phyloP scores from a whole-genome alignment of 2,329 filamentous ascomycete genomes.

The Calonectria honghensis region DNA sequence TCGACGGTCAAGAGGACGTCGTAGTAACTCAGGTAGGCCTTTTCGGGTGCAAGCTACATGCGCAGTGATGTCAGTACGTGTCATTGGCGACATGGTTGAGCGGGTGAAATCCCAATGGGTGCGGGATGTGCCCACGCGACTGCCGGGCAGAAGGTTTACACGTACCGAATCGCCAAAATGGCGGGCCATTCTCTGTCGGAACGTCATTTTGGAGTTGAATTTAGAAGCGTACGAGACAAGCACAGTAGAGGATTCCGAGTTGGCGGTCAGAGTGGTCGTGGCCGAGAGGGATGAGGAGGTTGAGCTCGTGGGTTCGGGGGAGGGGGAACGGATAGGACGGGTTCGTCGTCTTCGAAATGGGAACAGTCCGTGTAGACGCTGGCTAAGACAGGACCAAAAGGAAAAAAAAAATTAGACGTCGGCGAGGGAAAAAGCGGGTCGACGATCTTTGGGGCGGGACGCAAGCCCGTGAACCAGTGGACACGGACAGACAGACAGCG shows the following conservation, averaged over 20 bases:
- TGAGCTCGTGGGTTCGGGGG: constrained; percentile 47
- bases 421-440: constrained; percentile 36
- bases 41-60: constrained; percentile 68
- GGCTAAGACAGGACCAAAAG: constrained; percentile 38
- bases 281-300: constrained; percentile 28
- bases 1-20: constrained; percentile 81
- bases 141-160: constrained; percentile 44
- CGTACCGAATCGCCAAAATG: constrained; percentile 69
- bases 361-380: constrained; percentile 51
- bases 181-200: constrained; percentile 66
- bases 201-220: constrained; percentile 59
- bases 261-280: constrained; percentile 43
- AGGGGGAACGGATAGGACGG: constrained; percentile 51
- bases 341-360: constrained; percentile 50
- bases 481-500: constrained; percentile 5
- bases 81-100: constrained; percentile 27
- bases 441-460: constrained; percentile 26
- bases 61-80: constrained; percentile 40
- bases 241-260: constrained; percentile 45
- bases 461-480: constrained; percentile 20
- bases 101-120: constrained; percentile 5
- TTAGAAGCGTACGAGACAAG: constrained; percentile 41
- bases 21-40: constrained; percentile 64
- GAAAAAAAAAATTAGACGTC: constrained; percentile 46
- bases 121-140: not conserved